These are phyloP conservation scores for Terfezia boudieri DNA, from an alignment of 495 filamentous ascomycete species.

Conservation along the genomic window DNA sequence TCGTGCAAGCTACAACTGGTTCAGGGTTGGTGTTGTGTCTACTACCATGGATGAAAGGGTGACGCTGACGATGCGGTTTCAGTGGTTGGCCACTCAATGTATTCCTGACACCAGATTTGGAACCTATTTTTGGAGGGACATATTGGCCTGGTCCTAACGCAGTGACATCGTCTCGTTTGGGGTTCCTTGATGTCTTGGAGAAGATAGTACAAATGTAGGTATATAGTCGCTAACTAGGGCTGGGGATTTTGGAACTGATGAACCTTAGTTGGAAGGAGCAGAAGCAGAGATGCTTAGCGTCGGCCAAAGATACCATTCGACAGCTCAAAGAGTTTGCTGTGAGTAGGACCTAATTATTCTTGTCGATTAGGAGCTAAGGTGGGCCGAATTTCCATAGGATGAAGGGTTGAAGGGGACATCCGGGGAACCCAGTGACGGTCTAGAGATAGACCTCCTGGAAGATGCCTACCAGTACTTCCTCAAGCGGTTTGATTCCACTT, in stretches of 20 bases:
- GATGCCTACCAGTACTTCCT: conserved; percentile 67
- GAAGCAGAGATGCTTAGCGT: conserved; percentile 53
- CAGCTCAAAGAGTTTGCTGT: conserved; percentile 60
- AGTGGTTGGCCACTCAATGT: conserved; percentile 87
- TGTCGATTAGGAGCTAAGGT: no score
- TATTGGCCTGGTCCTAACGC: conserved; percentile 76
- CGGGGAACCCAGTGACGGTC: conserved; percentile 32
- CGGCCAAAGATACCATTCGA: conserved; percentile 57
- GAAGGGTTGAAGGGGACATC: conserved; percentile 17
- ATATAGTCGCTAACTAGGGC: not conserved
- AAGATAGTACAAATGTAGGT: conserved; percentile 43
- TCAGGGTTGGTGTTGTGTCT: conserved; percentile 29
- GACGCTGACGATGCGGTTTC: not conserved
- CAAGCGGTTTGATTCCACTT: conserved; percentile 49
- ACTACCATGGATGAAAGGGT: no score
- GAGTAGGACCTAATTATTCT: not conserved
- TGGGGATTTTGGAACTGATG: not conserved
- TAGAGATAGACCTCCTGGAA: conserved; percentile 81
- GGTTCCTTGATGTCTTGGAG: conserved; percentile 60
- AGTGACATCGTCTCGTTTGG: conserved; percentile 32
- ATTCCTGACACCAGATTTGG: conserved; percentile 78
- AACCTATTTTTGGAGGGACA: conserved; percentile 88
- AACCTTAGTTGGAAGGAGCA: conserved; percentile 49
- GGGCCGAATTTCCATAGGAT: not conserved
- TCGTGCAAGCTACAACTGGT: conserved; percentile 72